A percentile compares a stretch with the other conserved stretches of the same genome.
phyloP scores from a whole-genome alignment of 2,329 filamentous ascomycete genomes.

The Fusarium abutilonis region DNA sequence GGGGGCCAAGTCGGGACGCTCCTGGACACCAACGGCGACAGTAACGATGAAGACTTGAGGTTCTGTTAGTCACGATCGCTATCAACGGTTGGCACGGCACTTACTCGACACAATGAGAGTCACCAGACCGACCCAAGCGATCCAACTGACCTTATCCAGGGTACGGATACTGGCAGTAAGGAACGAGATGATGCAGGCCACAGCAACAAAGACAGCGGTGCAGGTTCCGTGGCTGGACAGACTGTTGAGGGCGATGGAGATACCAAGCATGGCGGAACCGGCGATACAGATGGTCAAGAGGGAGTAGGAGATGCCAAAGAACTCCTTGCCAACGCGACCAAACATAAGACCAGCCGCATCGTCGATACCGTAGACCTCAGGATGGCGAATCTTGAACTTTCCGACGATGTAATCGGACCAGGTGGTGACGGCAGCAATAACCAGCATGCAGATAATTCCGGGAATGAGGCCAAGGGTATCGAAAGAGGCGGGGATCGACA shows the following conservation, averaged over 20 bases:
- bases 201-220: slow-evolving; percentile 54
- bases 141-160: slow-evolving; percentile 47
- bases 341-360: slow-evolving; percentile 61
- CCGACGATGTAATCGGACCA: slow-evolving; percentile 62
- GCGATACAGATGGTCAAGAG: slow-evolving; percentile 48
- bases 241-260: slow-evolving; percentile 54
- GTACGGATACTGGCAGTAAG: slow-evolving; percentile 48
- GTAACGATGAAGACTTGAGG: slow-evolving; percentile 32
- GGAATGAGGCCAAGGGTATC: slow-evolving; percentile 60
- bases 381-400: slow-evolving; percentile 62
- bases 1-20: slow-evolving; percentile 34
- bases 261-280: slow-evolving; percentile 41
- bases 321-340: slow-evolving; percentile 56
- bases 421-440: slow-evolving; percentile 56
- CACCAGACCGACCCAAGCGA: slow-evolving; percentile 45
- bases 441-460: slow-evolving; percentile 56
- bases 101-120: slow-evolving; percentile 31
- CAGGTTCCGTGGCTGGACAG: slow-evolving; percentile 52
- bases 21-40: slow-evolving; percentile 37
- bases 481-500: slow-evolving; percentile 59
- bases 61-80: neutral
- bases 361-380: slow-evolving; percentile 63
- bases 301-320: slow-evolving; percentile 52
- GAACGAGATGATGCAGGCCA: slow-evolving; percentile 46
- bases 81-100: rapidly evolving